Percentiles rank a stretch among this genome's conserved stretches.
These are phyloP conservation scores for Kluyveromyces sp. DNA, from an alignment of 1,139 yeast species.

Conservation along the genomic window DNA sequence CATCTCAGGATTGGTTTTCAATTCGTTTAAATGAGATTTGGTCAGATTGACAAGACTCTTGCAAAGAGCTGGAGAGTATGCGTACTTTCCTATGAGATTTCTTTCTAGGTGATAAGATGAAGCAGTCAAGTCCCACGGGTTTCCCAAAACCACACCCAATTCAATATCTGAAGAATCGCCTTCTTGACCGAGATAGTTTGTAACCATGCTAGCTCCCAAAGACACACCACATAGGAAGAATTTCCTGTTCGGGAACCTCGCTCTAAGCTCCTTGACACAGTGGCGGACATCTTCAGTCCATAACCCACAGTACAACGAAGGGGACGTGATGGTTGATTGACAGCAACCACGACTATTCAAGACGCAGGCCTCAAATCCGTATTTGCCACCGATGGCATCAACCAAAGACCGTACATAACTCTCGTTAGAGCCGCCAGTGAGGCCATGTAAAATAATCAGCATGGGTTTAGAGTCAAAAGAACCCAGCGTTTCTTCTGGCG, in stretches of 20 bases:
- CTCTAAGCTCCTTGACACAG: slow-evolving; percentile 41
- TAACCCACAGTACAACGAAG: slow-evolving; percentile 51
- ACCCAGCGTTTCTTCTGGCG: slow-evolving; percentile 30
- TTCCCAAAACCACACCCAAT: slow-evolving; percentile 44
- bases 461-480: slow-evolving; percentile 42
- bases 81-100: slow-evolving; percentile 39
- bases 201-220: slow-evolving; percentile 49
- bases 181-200: slow-evolving; percentile 53
- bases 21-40: slow-evolving; percentile 38
- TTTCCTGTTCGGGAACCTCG: slow-evolving; percentile 44
- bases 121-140: slow-evolving; percentile 53
- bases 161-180: slow-evolving; percentile 37
- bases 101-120: slow-evolving; percentile 40
- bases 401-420: slow-evolving; percentile 45
- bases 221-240: slow-evolving; percentile 50
- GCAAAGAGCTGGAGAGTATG: slow-evolving; percentile 51
- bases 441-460: slow-evolving; percentile 50
- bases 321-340: slow-evolving; percentile 49
- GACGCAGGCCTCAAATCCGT: slow-evolving; percentile 47
- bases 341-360: slow-evolving; percentile 58
- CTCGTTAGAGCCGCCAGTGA: slow-evolving; percentile 60
- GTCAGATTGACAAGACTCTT: slow-evolving; percentile 42
- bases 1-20: slow-evolving; percentile 27
- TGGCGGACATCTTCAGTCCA: slow-evolving; percentile 58
- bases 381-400: slow-evolving; percentile 32